Conservation (phyloP, 768 basidiomycete species). For the Dioszegia crocea region DNA sequence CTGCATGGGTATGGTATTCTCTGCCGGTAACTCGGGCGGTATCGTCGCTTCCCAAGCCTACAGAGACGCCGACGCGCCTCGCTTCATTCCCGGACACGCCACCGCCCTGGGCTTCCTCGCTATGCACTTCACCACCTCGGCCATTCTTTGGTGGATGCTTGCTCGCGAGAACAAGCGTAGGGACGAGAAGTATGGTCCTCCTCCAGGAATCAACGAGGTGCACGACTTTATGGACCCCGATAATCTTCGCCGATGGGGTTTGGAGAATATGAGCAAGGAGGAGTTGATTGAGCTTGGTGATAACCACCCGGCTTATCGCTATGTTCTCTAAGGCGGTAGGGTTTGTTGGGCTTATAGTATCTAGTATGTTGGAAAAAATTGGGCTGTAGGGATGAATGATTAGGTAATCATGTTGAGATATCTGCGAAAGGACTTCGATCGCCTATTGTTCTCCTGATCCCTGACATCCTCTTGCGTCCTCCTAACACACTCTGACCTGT, state of each 20-base stretch:
- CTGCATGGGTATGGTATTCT: constrained; percentile 47
- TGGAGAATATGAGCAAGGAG: constrained; percentile 37
- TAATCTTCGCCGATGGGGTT: constrained; percentile 33
- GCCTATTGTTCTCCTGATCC: too few species aligned
- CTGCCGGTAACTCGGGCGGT: constrained; percentile 47
- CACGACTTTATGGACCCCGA: constrained; percentile 30
- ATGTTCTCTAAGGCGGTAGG: constrained; percentile 14
- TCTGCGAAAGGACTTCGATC: too few species aligned
- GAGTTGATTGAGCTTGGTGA: constrained; percentile 46
- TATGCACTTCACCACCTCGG: constrained; percentile 34
- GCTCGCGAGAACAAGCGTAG: constrained; percentile 50
- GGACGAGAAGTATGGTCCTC: constrained; percentile 46
- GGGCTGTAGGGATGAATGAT: too few species aligned
- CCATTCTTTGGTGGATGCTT: constrained; percentile 41
- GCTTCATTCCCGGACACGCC: constrained; percentile 45
- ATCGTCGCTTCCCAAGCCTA: constrained; percentile 48
- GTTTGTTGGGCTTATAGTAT: background rate
- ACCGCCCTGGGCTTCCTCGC: constrained; percentile 43
- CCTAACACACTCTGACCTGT: too few species aligned
- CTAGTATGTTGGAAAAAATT: too few species aligned
- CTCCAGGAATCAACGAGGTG: constrained; percentile 22
- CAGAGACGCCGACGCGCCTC: constrained; percentile 39
- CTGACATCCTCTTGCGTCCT: too few species aligned
- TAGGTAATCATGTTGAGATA: too few species aligned
- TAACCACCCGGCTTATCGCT: constrained; percentile 44